Conservation (phyloP, 352 stramenopile genomes). For the Phytophthora fragariaefolia region DNA sequence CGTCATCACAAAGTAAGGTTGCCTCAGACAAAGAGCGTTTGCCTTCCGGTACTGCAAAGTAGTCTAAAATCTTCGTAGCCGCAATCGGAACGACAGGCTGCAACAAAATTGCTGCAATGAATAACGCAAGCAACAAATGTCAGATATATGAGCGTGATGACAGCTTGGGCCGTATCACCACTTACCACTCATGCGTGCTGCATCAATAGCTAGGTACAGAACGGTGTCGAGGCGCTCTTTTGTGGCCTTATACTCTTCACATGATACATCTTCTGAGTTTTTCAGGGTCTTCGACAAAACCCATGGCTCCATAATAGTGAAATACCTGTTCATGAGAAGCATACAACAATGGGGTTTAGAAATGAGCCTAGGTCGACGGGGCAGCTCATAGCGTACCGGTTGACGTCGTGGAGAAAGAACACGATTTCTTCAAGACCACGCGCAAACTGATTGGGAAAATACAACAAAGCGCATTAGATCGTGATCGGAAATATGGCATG, state of each 20-base stretch:
- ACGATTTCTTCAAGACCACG: constrained; percentile 76
- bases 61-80: constrained; percentile 71
- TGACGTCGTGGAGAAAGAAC: constrained; percentile 85
- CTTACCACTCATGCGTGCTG: constrained; percentile 71
- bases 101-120: constrained; percentile 65
- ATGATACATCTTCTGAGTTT: constrained; percentile 33
- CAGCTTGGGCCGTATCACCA: neutral
- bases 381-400: constrained; percentile 43
- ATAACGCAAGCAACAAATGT: neutral
- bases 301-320: constrained; percentile 82
- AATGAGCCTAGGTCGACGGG: neutral
- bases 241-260: constrained; percentile 38
- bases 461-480: too few relatives aligned
- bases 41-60: constrained; percentile 56
- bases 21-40: constrained; percentile 63
- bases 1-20: constrained; percentile 47
- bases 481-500: neutral
- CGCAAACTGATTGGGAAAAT: constrained; percentile 57
- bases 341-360: neutral
- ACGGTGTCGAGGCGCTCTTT: constrained; percentile 67
- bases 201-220: constrained; percentile 78
- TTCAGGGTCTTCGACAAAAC: constrained; percentile 73
- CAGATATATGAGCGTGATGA: neutral
- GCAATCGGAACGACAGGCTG: constrained; percentile 71
- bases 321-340: constrained; percentile 50